Evolutionary conservation across 1,139 yeast species (phyloP), one percentile per base, ranked within the genome.

Genomic region (Candida smagusa): DNA sequence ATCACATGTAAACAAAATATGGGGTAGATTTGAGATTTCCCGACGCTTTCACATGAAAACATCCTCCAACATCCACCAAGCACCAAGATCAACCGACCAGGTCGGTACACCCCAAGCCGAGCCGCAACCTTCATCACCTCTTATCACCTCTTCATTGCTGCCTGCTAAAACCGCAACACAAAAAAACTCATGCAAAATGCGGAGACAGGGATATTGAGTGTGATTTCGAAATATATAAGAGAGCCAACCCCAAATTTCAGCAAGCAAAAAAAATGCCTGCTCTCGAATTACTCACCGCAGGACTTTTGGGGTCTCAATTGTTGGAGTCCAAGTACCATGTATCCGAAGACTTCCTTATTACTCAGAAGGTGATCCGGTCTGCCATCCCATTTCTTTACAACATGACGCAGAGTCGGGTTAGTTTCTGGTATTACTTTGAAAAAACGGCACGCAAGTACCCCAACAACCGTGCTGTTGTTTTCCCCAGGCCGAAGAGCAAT

Each of bases 341-440:
- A 25, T 58, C 58, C 28, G 84, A 81, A 31, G 89, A 82, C 57
- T 50, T 75, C 36, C 56, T 68, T 29, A 63, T 81, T 27, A 62
- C 63, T 9, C 72, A 72, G 12, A 68, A 66, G 39, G 68, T 76
- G 22, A 41, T 74, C 9, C 53, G 60, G 22, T 24, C 61, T 22
- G 70, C 76, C 2, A 42, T 71, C 7, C 71, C 72, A 2, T 81
- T 72, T 48, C 52, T 72, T 12, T 61, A 67, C 54, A 58, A 63
- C 31, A 63, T 72, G 31, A 55, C 62, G 35, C 58, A 71, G 31
- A 77, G 77, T 12, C 68, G 64, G 44, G 79, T 81, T 38, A 81
- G 81, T 51, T 78, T 70, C 52, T 84, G 90, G 88, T 81, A 83
- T 54, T 49, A 63, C 22, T 79, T 84, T 49, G 89, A 81, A 49